phyloP scores from a whole-genome alignment of 306 rosid genomes.

The Comarum palustre region DNA sequence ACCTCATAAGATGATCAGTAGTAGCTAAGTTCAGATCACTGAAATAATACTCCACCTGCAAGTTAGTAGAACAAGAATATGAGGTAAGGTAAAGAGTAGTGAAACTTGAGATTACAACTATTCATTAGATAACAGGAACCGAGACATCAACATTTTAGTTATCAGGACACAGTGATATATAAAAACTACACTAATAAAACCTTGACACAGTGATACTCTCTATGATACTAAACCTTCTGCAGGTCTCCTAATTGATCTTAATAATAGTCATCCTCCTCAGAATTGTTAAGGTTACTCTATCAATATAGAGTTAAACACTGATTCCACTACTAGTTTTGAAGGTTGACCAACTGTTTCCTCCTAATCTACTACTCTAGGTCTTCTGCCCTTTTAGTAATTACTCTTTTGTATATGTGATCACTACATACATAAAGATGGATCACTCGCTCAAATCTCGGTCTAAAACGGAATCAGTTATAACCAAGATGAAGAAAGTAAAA shows the following conservation, averaged over 20 bases:
- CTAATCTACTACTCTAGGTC: not conserved
- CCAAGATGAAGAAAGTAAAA: not conserved
- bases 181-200: not conserved
- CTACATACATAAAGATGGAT: no score
- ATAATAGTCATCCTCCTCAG: not conserved
- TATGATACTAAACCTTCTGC: not conserved
- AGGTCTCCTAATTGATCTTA: not conserved
- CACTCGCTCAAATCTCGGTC: no score
- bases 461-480: not conserved
- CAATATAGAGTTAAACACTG: not conserved
- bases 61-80: constrained; percentile 18
- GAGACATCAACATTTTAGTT: no score
- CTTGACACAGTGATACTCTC: not conserved
- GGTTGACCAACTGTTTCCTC: not conserved
- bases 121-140: not conserved
- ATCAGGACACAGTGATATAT: not conserved
- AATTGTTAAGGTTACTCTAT: not conserved
- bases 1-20: constrained; percentile 95
- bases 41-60: constrained; percentile 97
- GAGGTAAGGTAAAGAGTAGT: constrained; percentile 7
- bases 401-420: not conserved
- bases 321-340: not conserved
- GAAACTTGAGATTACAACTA: not conserved
- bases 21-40: constrained; percentile 95
- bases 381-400: not conserved